Conservation (phyloP, 805 yeast genomes). For the Ascoidea tarda region DNA sequence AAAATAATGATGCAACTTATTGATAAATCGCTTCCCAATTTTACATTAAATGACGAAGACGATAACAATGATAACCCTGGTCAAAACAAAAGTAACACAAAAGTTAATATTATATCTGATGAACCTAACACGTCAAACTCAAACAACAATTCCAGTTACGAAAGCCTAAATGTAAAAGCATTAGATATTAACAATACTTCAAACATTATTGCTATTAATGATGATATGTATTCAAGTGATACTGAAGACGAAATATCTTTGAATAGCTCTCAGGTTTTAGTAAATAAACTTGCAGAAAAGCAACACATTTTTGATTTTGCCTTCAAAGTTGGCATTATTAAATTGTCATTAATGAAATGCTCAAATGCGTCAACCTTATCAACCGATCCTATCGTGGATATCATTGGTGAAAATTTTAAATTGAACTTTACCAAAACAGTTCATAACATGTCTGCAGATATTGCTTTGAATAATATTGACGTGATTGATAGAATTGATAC, state of each 20-base stretch:
- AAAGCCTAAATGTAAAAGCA: too few species aligned
- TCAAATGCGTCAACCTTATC: conserved; percentile 42
- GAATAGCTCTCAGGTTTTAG: background rate
- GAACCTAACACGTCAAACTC: background rate
- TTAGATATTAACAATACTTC: too few species aligned
- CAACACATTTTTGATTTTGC: conserved; percentile 34
- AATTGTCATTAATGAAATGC: conserved; percentile 54
- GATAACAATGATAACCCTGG: conserved; percentile 8
- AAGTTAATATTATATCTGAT: background rate
- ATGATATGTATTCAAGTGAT: background rate
- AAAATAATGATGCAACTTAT: conserved; percentile 72
- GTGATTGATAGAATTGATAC: conserved; percentile 65
- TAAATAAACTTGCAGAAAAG: background rate
- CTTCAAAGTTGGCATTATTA: conserved; percentile 52
- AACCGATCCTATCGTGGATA: conserved; percentile 56
- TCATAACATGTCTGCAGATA: conserved; percentile 48
- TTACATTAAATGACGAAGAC: conserved; percentile 19
- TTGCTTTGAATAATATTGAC: conserved; percentile 49
- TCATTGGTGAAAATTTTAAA: conserved; percentile 51
- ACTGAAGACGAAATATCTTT: background rate
- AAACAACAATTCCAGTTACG: too few species aligned
- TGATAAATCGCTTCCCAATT: conserved; percentile 52
- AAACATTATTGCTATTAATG: too few species aligned
- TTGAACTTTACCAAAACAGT: conserved; percentile 47
- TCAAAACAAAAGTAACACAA: background rate